A percentile compares a stretch with the other conserved stretches of the same genome.
phyloP scores from a whole-genome alignment of 345 rosid species.

The Sisymbrium altissimum region DNA sequence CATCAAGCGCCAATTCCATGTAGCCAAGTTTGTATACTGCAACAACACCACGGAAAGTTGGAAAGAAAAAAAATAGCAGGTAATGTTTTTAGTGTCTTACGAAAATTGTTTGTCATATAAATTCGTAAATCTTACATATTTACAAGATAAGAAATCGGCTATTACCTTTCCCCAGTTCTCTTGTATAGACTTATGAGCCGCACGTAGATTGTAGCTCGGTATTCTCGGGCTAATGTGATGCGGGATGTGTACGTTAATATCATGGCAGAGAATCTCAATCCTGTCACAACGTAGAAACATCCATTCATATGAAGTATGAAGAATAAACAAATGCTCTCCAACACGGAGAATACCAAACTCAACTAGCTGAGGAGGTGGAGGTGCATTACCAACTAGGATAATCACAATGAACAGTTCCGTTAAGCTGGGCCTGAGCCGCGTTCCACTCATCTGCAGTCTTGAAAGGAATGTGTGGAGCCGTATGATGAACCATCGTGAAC shows the following conservation, averaged over 20 bases:
- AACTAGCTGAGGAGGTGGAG: neutral
- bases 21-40: slow-evolving; percentile 82
- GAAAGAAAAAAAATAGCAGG: neutral
- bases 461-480: slow-evolving; percentile 94
- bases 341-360: neutral
- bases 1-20: slow-evolving; percentile 94
- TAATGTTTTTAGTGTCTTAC: neutral
- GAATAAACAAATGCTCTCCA: neutral
- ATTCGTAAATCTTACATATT: neutral
- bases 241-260: slow-evolving; percentile 80
- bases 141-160: neutral
- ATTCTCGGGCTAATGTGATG: slow-evolving; percentile 81
- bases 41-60: slow-evolving; percentile 15
- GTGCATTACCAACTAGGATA: slow-evolving; percentile 71
- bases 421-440: slow-evolving; percentile 86
- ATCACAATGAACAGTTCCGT: slow-evolving; percentile 91
- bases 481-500: slow-evolving; percentile 96
- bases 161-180: slow-evolving; percentile 91
- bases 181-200: slow-evolving; percentile 72
- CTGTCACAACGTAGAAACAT: slow-evolving; percentile 41
- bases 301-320: neutral
- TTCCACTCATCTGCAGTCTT: slow-evolving; percentile 77
- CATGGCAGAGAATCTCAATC: slow-evolving; percentile 89
- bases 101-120: neutral
- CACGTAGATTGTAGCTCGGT: slow-evolving; percentile 80